phyloP scores from a whole-genome alignment of 257 asterid species.

The Galeopsis tetrahit region DNA sequence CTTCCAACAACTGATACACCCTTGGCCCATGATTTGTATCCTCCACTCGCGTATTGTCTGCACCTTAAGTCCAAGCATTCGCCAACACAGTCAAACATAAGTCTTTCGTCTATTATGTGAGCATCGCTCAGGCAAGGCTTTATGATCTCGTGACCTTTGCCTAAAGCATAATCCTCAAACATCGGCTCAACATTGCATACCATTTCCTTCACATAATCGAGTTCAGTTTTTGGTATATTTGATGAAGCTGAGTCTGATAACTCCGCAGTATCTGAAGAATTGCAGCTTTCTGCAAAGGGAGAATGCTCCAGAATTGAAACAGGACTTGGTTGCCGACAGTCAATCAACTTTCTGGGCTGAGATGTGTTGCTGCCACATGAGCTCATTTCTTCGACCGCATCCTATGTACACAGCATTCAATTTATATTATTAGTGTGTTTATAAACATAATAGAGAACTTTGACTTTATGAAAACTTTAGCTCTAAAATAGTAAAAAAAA shows the following conservation, averaged over 20 bases:
- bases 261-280: constrained; percentile 56
- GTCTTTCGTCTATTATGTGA: constrained; percentile 48
- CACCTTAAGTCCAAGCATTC: constrained; percentile 71
- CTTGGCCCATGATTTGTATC: constrained; percentile 57
- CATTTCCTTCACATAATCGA: constrained; percentile 71
- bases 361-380: constrained; percentile 36
- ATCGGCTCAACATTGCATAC: constrained; percentile 53
- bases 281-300: constrained; percentile 49
- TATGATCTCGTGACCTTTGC: constrained; percentile 49
- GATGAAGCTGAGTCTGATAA: constrained; percentile 90
- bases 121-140: constrained; percentile 42
- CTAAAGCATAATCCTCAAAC: constrained; percentile 66
- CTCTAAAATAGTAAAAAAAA: neutral
- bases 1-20: constrained; percentile 51
- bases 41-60: constrained; percentile 55
- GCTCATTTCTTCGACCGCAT: constrained; percentile 41
- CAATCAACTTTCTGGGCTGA: constrained; percentile 46
- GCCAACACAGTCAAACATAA: constrained; percentile 66
- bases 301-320: constrained; percentile 58
- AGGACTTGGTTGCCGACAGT: constrained; percentile 56
- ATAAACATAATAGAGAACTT: neutral
- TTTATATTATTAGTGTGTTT: neutral
- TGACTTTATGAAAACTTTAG: neutral
- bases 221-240: constrained; percentile 43
- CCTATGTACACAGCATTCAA: constrained; percentile 39